Conservation (phyloP, 139 green algal genomes). For the Micractinium conductrix region DNA sequence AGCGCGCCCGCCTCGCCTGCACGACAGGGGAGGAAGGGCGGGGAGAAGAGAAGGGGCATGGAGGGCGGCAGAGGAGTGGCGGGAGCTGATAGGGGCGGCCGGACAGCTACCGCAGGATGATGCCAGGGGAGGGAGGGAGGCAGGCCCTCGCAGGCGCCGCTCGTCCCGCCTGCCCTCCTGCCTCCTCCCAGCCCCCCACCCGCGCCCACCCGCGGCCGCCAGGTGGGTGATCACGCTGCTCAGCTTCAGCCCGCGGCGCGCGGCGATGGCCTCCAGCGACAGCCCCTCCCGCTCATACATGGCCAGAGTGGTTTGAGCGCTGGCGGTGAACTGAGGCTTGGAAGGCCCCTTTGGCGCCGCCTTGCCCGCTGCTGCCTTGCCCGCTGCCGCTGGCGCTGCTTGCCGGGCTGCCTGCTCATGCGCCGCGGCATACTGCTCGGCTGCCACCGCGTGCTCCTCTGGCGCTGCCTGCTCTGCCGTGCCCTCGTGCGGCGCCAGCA, state of each 20-base stretch:
- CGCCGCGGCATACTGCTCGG: too few relatives aligned
- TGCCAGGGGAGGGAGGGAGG: not conserved
- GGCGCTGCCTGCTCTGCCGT: not conserved
- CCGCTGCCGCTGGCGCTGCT: not conserved
- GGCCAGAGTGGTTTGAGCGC: not conserved
- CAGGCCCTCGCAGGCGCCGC: not conserved
- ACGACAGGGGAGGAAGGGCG: not conserved
- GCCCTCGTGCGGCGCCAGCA: not conserved
- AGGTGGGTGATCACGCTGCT: conserved; percentile 3
- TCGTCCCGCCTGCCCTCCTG: not conserved
- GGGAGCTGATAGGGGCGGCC: not conserved
- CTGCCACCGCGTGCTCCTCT: not conserved
- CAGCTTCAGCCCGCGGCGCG: not conserved
- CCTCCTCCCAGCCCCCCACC: not conserved
- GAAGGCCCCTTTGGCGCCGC: not conserved
- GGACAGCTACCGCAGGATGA: not conserved
- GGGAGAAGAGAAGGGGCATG: not conserved
- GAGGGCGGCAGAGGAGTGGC: not conserved
- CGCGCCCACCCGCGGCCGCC: not conserved
- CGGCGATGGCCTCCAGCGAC: not conserved
- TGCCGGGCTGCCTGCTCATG: too few relatives aligned
- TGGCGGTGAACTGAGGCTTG: not conserved
- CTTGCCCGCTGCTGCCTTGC: not conserved
- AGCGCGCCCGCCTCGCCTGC: not conserved
- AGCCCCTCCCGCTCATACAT: conserved; percentile 4